Base-by-base conservation (phyloP, 257 asterid genomes). In the Fraxinus pennsylvanica region DNA sequence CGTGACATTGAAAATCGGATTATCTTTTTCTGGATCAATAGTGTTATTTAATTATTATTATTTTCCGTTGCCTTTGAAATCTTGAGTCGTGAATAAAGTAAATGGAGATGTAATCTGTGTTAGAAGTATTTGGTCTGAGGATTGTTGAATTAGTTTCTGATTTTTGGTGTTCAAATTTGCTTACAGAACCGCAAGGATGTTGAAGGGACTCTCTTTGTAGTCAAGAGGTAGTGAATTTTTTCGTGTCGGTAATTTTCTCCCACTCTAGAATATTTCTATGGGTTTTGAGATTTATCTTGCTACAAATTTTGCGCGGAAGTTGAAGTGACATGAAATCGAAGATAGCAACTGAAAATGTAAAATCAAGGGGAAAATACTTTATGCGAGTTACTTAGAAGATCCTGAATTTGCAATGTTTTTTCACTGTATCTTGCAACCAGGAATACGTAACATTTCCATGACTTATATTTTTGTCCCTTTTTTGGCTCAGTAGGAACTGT, bases 101-200 rank as follows among this genome's bases (percentile, higher is more conserved):
- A 17, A 17, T 54, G 65, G n/a, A 54, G 65, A 54, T 54, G 29
- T 54, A 54, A 54, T 54, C 65, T 54, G 65, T 19, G 65, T 54
- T 17, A 1, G 65, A 19, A 19, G 65, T 54, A n/a, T n/a, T 54
- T 17, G 27, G 9, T 21, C 65, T 54, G 9, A 22, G 32, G 32
- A 22, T 21, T 21, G 32, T 61, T 61, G 32, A 61, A 6, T 22
- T 61, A 22, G 67, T 6, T 54, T 73, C 67, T 50, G 13, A 61
- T 75, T 57, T 77, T 39, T 19, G 69, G 71, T 73, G 1, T 25
- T 61, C 68, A 9, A 61, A 61, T 76, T 79, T 70, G 50, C 52
- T 76, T 80, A 78, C 88, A 94, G 98, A 91, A 94, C 82, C 94
- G 98, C 57, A 94, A 92, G 84, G 96, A 92, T 84, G 97, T 94